A percentile compares a stretch with the other conserved stretches of the same genome.
phyloP scores from a whole-genome alignment of 2,329 filamentous ascomycete species.

The Phyllosticta citrichinensis region DNA sequence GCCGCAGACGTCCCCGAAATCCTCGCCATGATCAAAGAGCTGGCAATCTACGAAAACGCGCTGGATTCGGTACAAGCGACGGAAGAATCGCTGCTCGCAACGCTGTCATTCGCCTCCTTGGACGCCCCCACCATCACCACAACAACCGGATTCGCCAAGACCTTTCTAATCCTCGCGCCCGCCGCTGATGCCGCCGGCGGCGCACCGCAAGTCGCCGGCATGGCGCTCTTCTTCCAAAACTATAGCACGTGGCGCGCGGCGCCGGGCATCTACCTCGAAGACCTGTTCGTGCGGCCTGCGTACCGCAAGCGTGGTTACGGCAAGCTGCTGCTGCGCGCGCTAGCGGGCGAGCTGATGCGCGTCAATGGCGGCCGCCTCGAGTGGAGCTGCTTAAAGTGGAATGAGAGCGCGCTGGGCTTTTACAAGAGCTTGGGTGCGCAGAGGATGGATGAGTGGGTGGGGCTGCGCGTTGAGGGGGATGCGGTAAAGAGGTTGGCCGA shows the following conservation, averaged over 20 bases:
- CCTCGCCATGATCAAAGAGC: slow-evolving; percentile 68
- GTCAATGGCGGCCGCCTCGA: slow-evolving; percentile 70
- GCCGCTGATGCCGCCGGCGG: slow-evolving; percentile 37
- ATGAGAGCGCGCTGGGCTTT: slow-evolving; percentile 79
- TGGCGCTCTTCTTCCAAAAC: slow-evolving; percentile 91
- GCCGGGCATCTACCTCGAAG: slow-evolving; percentile 86
- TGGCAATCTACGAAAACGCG: slow-evolving; percentile 81
- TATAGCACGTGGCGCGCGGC: slow-evolving; percentile 88
- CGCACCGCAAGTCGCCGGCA: slow-evolving; percentile 50
- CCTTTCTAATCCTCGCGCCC: slow-evolving; percentile 48
- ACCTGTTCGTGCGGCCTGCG: slow-evolving; percentile 68
- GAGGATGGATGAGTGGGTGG: slow-evolving; percentile 61
- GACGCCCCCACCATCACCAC: not conserved
- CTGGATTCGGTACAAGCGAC: slow-evolving; percentile 68
- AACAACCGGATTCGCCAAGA: slow-evolving; percentile 55
- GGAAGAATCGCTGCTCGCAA: slow-evolving; percentile 57
- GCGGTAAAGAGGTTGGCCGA: slow-evolving; percentile 46
- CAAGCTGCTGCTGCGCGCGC: slow-evolving; percentile 58
- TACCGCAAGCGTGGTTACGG: slow-evolving; percentile 73
- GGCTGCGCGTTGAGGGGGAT: slow-evolving; percentile 63
- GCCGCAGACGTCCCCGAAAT: slow-evolving; percentile 68
- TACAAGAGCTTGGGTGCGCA: slow-evolving; percentile 57
- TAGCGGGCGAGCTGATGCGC: slow-evolving; percentile 69
- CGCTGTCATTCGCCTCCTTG: slow-evolving; percentile 62
- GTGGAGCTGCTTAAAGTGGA: slow-evolving; percentile 91